Base-by-base conservation (phyloP, 164 flowering plant species). In the Protea cynaroides region DNA sequence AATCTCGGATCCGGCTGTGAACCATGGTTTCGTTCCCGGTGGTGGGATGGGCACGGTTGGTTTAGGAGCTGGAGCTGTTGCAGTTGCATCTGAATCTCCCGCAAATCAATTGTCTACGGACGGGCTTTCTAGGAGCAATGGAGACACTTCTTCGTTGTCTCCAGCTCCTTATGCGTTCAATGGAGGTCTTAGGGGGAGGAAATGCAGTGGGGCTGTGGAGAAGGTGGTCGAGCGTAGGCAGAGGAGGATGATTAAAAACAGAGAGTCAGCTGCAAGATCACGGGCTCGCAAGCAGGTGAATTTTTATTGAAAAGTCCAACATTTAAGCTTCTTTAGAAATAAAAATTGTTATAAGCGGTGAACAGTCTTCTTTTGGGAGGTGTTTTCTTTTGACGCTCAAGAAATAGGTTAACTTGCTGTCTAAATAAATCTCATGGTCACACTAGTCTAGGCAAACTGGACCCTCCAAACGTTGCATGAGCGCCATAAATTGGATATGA, bases 241-340 rank as follows among this genome's bases (percentile, higher is more conserved):
- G 58, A 81, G 83, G 73, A 86, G 97, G 61, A 92, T 92, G 97
- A 92, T 92, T 44, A 92, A 92, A 66, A 92, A 92, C 69, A 78
- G 97, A 71, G 97, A 92, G 65, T 92, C 97, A 49, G 97, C 97
- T 66, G 96, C 97, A 23, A 82, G 97, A 60, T 92, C 97, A 44
- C 79, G 97, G 44, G 97, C 96, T 65, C 91, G 96, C n/a, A 92
- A 92, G 74, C 97, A 92, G 92, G 97, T 92, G 72, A 56, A 21
- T 66, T 25, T 24, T 10, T 40, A 56, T 40, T 56, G 56, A 40
- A n/a, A 36, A 1, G 34, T 29, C 5, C 4, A 5, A 29, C 34
- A 29, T 29, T 8, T 8, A 8, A 40, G 46, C 46, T 40, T 40
- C 9, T 40, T 40, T 40, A 40, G 14, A 40, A 40, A 40, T 1